A percentile compares a stretch with the other conserved stretches of the same genome.
Conservation (phyloP, 2,329 filamentous ascomycete species). For the Aspergillus fumigatiaffinis region DNA sequence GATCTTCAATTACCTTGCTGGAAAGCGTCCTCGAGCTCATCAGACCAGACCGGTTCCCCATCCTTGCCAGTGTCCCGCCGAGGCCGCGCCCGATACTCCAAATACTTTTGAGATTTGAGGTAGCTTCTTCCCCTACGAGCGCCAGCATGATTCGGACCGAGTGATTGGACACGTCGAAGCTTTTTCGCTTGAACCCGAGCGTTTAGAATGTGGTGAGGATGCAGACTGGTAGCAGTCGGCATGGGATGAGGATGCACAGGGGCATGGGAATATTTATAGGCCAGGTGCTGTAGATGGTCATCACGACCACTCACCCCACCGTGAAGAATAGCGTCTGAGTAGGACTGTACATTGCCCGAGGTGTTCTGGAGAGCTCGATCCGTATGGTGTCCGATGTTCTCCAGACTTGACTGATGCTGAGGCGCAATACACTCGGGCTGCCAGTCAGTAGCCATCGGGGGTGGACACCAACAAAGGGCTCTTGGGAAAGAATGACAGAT, state of each 20-base stretch:
- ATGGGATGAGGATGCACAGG: constrained; percentile 24
- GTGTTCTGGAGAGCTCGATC: constrained; percentile 39
- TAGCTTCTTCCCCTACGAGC: constrained; percentile 32
- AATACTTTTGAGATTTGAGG: constrained; percentile 42
- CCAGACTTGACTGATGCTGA: constrained; percentile 35
- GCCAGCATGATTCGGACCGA: constrained; percentile 22
- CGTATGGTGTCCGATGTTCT: constrained; percentile 32
- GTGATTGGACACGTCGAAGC: constrained; percentile 33
- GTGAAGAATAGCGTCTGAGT: constrained; percentile 32
- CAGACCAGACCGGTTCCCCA: constrained; percentile 44
- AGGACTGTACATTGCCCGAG: constrained; percentile 43
- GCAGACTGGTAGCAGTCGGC: constrained; percentile 19
- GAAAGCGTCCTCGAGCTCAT: constrained; percentile 46
- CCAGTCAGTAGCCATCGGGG: constrained; percentile 39
- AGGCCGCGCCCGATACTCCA: constrained; percentile 42
- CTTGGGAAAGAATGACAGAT: constrained; percentile 39
- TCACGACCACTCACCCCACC: constrained; percentile 26
- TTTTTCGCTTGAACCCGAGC: constrained; percentile 33
- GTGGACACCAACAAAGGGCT: constrained; percentile 31
- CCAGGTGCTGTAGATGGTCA: constrained; percentile 33
- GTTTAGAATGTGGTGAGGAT: constrained; percentile 26
- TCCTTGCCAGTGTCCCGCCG: constrained; percentile 42
- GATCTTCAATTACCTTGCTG: constrained; percentile 39
- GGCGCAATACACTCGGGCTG: constrained; percentile 37
- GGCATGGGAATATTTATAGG: constrained; percentile 34